These are phyloP conservation scores for Pichia manshurica DNA, from an alignment of 805 yeast genomes.

Conservation along the genomic window DNA sequence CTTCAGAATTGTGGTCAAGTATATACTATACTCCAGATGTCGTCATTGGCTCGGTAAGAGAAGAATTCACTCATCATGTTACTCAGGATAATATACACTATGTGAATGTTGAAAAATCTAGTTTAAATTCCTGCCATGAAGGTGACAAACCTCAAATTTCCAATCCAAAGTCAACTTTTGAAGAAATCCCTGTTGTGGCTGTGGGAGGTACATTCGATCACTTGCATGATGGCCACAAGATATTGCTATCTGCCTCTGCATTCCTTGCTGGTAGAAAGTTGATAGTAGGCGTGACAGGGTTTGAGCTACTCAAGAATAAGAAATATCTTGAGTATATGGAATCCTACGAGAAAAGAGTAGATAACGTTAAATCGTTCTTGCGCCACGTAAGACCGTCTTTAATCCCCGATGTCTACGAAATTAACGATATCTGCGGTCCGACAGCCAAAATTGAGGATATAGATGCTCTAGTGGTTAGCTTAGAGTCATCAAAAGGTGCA, in stretches of 20 bases:
- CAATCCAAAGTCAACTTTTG: conserved; percentile 1
- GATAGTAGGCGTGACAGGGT: conserved; percentile 82
- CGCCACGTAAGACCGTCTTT: conserved; percentile 40
- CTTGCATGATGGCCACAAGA: conserved; percentile 91
- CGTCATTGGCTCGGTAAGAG: neutral
- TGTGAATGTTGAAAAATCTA: neutral
- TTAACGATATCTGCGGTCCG: conserved; percentile 90
- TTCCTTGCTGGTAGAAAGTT: conserved; percentile 50
- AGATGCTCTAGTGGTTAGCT: conserved; percentile 74
- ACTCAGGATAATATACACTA: neutral
- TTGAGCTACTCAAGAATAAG: conserved; percentile 65
- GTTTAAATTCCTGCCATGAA: neutral
- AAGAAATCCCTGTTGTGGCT: conserved; percentile 34
- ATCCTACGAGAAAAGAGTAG: conserved; percentile 45
- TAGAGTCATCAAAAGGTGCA: conserved; percentile 77
- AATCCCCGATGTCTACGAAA: conserved; percentile 48
- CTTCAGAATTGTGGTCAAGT: conserved; percentile 3
- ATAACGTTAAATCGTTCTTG: conserved; percentile 45
- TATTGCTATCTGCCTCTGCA: conserved; percentile 66
- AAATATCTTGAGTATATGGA: conserved; percentile 64
- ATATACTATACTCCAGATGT: conserved; percentile 1
- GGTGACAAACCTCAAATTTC: neutral
- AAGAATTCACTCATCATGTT: neutral
- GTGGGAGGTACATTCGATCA: conserved; percentile 98
- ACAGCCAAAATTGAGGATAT: conserved; percentile 71